A percentile compares a stretch with the other conserved stretches of the same genome.
These are phyloP conservation scores for Penicillium ochrochloron DNA, from an alignment of 495 filamentous ascomycete genomes.

Conservation along the genomic window DNA sequence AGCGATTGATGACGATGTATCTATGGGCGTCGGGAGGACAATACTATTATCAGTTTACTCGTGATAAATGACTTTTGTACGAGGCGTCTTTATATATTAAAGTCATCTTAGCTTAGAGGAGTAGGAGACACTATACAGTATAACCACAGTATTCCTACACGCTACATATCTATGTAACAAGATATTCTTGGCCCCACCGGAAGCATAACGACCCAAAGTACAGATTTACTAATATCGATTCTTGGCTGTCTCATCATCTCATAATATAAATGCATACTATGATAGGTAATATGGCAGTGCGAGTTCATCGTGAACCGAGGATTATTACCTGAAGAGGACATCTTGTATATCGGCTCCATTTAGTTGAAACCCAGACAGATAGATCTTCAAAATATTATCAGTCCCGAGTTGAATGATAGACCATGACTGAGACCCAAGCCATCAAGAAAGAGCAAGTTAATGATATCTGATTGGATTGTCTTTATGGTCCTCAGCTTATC, in stretches of 20 bases:
- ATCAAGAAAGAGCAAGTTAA: no score
- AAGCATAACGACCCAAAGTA: not conserved
- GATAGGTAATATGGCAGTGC: not conserved
- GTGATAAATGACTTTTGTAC: no score
- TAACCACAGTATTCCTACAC: no score
- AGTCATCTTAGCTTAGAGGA: no score
- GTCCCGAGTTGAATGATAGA: no score
- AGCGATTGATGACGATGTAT: not conserved
- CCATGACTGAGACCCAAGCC: no score
- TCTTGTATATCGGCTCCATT: not conserved
- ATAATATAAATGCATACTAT: not conserved
- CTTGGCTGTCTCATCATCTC: not conserved
- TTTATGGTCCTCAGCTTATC: not conserved
- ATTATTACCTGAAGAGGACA: not conserved
- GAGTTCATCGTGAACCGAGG: not conserved
- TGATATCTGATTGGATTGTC: not conserved
- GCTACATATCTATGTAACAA: no score
- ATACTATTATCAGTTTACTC: no score
- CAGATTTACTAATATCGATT: not conserved
- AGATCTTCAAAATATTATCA: no score
- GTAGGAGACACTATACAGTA: no score
- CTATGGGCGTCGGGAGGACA: not conserved
- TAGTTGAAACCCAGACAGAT: no score
- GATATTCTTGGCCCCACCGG: not conserved
- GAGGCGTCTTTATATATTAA: no score